phyloP scores from a whole-genome alignment of 2,329 filamentous ascomycete genomes.

The Diaporthe sp. region DNA sequence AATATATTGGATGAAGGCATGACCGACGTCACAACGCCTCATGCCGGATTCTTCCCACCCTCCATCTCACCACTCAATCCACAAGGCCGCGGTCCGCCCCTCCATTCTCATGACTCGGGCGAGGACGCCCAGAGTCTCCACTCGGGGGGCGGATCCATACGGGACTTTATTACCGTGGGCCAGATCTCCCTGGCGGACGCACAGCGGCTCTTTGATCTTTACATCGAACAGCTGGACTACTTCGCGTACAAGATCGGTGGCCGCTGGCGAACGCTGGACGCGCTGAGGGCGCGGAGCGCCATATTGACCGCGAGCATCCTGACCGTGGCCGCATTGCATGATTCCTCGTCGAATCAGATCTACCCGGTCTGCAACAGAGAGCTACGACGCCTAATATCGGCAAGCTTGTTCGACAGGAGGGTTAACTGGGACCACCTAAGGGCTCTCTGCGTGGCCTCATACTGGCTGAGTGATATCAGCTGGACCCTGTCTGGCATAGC shows the following conservation, averaged over 20 bases:
- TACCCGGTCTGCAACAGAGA: slow-evolving; percentile 40
- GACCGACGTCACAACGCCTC: slow-evolving; percentile 50
- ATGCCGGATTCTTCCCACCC: not conserved
- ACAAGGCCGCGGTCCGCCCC: slow-evolving; percentile 23
- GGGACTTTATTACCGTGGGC: slow-evolving; percentile 52
- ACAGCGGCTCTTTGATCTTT: slow-evolving; percentile 61
- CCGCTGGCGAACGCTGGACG: slow-evolving; percentile 59
- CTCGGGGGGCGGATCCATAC: slow-evolving; percentile 7
- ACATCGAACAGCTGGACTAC: slow-evolving; percentile 60
- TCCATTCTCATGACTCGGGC: slow-evolving; percentile 12
- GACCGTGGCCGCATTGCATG: slow-evolving; percentile 57
- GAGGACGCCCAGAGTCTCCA: slow-evolving; percentile 19
- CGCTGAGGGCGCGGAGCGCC: slow-evolving; percentile 64
- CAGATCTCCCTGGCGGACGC: slow-evolving; percentile 58
- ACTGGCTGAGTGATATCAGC: slow-evolving; percentile 71
- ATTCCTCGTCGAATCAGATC: slow-evolving; percentile 33
- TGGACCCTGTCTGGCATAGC: slow-evolving; percentile 70
- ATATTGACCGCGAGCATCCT: slow-evolving; percentile 62
- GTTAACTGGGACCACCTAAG: slow-evolving; percentile 62
- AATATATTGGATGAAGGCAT: slow-evolving; percentile 47
- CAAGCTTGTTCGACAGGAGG: slow-evolving; percentile 48
- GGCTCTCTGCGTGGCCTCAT: slow-evolving; percentile 69
- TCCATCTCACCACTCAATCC: slow-evolving; percentile 45
- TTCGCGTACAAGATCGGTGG: slow-evolving; percentile 62
- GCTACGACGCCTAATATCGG: slow-evolving; percentile 37